Percentiles rank a stretch among this genome's conserved stretches.
Evolutionary conservation across 768 basidiomycete genomes (phyloP).

Genomic region (Tylopilus plumbeoviolaceoides): DNA sequence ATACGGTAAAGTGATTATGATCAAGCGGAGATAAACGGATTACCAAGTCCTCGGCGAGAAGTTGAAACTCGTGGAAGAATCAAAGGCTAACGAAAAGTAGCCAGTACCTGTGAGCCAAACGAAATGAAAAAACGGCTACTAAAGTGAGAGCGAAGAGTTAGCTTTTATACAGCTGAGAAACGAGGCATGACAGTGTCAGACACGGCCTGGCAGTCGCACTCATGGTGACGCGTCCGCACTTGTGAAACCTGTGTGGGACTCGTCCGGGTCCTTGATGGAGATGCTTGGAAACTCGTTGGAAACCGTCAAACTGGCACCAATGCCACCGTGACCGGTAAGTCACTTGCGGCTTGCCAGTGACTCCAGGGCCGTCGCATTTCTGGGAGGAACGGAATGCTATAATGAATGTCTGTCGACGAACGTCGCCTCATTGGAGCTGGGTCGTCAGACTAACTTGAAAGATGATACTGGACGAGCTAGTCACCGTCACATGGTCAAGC

Average conservation of each 20-base stretch:
- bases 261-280: background rate
- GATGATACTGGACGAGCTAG: too few species aligned
- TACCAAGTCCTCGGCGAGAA: background rate
- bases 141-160: background rate
- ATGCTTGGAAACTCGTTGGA: too few species aligned
- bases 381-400: too few species aligned
- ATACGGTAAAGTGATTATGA: background rate
- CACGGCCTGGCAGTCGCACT: background rate
- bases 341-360: too few species aligned
- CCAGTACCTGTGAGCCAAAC: constrained; percentile 14
- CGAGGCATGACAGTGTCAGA: background rate
- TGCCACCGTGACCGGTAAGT: background rate
- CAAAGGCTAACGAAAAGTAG: constrained; percentile 6
- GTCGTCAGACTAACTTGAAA: too few species aligned
- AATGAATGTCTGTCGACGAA: too few species aligned
- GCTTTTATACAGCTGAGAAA: background rate
- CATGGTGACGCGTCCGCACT: background rate
- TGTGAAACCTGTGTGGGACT: background rate
- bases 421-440: too few species aligned
- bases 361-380: too few species aligned
- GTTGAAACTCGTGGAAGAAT: background rate
- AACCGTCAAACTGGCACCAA: background rate
- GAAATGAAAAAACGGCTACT: background rate
- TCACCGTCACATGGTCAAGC: too few species aligned
- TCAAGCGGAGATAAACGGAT: background rate